These are phyloP conservation scores for Rhododendron ferrugineum DNA, from an alignment of 148 eudicot genomes.

Conservation along the genomic window DNA sequence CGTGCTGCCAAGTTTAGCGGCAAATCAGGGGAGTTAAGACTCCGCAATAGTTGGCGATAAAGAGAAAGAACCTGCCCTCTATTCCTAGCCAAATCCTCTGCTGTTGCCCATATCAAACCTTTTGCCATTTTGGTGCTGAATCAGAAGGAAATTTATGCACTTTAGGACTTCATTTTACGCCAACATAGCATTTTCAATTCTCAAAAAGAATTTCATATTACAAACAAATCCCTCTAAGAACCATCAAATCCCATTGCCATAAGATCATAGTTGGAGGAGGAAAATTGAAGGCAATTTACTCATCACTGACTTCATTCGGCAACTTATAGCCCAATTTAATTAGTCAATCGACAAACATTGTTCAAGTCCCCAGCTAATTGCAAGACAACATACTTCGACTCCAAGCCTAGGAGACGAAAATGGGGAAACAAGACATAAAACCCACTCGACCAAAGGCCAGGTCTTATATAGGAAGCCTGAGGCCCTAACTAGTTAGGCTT, in stretches of 20 bases:
- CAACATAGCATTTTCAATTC: background rate
- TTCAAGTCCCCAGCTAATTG: background rate
- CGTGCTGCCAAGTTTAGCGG: constrained; percentile 17
- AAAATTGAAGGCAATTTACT: background rate
- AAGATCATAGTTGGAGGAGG: background rate
- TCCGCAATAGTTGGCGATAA: constrained; percentile 21
- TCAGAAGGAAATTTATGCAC: background rate
- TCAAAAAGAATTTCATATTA: background rate
- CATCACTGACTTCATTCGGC: background rate
- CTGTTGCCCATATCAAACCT: constrained; percentile 23
- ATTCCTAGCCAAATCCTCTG: constrained; percentile 21
- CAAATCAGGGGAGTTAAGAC: constrained; percentile 24
- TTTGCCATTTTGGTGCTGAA: constrained; percentile 16
- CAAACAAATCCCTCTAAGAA: background rate
- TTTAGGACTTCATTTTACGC: background rate
- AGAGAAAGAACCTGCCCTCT: constrained; percentile 18
- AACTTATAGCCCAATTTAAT: background rate
- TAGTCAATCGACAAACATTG: background rate
- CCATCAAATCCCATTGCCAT: background rate
- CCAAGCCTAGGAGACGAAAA: background rate
- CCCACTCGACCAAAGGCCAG: background rate
- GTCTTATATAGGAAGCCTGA: background rate
- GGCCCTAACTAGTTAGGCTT: background rate
- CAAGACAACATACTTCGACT: background rate
- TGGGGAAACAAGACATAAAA: background rate